Conservation (phyloP, 495 filamentous ascomycete genomes). For the Hypoxylon trugodes region DNA sequence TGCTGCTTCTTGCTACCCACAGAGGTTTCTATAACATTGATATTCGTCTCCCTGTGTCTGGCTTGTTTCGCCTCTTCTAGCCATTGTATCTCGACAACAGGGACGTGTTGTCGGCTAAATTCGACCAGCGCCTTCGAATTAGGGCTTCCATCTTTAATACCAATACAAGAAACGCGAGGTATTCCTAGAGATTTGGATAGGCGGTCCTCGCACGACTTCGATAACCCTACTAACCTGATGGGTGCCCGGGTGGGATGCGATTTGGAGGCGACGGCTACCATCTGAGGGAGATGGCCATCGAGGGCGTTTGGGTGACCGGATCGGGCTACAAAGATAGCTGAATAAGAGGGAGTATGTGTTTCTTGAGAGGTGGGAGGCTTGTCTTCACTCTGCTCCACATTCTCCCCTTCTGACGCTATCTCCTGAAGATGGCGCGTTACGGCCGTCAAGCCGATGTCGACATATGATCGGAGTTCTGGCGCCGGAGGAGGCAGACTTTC, state of each 20-base stretch:
- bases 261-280: constrained; percentile 61
- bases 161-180: constrained; percentile 67
- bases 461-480: constrained; percentile 58
- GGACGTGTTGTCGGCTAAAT: constrained; percentile 58
- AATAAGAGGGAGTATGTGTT: constrained; percentile 40
- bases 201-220: constrained; percentile 58
- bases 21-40: constrained; percentile 48
- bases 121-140: constrained; percentile 58
- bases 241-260: constrained; percentile 46
- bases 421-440: constrained; percentile 63
- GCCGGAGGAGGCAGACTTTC: constrained; percentile 40
- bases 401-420: constrained; percentile 38
- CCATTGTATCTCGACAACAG: constrained; percentile 42
- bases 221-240: constrained; percentile 64
- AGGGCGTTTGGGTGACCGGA: constrained; percentile 59
- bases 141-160: constrained; percentile 58
- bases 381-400: not conserved
- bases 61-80: constrained; percentile 32
- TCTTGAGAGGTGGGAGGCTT: not conserved
- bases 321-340: constrained; percentile 62
- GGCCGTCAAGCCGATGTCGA: constrained; percentile 67
- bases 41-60: constrained; percentile 35
- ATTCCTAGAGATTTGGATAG: constrained; percentile 61
- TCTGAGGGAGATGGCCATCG: constrained; percentile 67
- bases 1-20: constrained; percentile 49